Evolutionary conservation across 2,329 filamentous ascomycete species (phyloP), one percentile per base, ranked within the genome.

Genomic region (Chaetomiaceae sp.): DNA sequence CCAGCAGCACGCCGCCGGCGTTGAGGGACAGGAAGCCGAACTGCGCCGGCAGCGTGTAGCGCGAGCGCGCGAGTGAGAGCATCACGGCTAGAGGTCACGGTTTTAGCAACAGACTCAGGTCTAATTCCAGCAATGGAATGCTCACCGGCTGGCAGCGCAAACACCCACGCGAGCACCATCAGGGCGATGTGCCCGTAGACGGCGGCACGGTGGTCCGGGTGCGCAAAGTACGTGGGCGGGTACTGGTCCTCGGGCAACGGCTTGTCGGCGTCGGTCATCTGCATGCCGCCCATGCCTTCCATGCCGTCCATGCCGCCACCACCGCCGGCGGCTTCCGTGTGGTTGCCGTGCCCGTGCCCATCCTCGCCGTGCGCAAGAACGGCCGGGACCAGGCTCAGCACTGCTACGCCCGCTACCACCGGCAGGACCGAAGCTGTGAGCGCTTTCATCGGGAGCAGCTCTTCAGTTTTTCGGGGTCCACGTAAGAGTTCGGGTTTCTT

Each of bases 41-140:
- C 60, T 95, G 90, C 1, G 74, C 66, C 1, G 75, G 70, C 2
- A 95, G 71, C 1, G 83, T 83, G 57, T 85, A 82, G 52, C 84
- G 78, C 35, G 90, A 96, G 50, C 79, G 80, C 29, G 84, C 84
- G 53, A 95, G 73, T 45, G 88, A 95, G 53, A 97, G 74, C 81
- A 96, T 88, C 39, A 95, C 83, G 54, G 80, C 88, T 93, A 57
- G 15, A 20, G 7, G 12, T 22, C 20, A 3, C 6, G 76, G 29
- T 44, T 30, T 43, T 26, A 43, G 36, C 30, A 35, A 18, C 7
- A 10, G 40, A 27, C 7, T 26, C 32, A 17, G 5, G 4, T 12
- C 19, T 15, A 18, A n/a, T 22, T 27, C 2, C 38, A 6, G 8
- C 14, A 33, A 15, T 39, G 29, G 18, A 22, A 17, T 20, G 4